Percentiles rank a stretch among this genome's conserved stretches.
phyloP scores from a whole-genome alignment of 106 monocot species.

The Allium cepa region DNA sequence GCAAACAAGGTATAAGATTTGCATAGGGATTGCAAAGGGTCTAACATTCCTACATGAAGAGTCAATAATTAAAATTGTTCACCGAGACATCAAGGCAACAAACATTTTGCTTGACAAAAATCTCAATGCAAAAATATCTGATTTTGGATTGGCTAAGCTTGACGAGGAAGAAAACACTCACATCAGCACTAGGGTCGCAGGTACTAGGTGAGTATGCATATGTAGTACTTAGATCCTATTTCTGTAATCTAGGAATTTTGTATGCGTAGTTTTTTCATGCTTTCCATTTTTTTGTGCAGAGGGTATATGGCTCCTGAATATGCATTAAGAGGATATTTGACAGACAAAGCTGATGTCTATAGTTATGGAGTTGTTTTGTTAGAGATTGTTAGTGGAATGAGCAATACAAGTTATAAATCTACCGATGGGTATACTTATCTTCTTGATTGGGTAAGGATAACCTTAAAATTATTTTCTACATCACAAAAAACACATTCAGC shows the following conservation, averaged over 20 bases:
- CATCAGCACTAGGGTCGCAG: conserved; percentile 44
- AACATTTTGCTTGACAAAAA: conserved; percentile 45
- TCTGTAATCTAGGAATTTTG: not conserved
- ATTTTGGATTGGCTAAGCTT: conserved; percentile 51
- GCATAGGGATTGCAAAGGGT: conserved; percentile 42
- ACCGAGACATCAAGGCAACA: conserved; percentile 42
- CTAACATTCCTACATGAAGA: conserved; percentile 48
- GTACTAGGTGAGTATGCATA: conserved; percentile 31
- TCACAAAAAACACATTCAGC: not conserved
- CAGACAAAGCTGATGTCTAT: conserved; percentile 50
- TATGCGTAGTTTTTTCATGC: not conserved
- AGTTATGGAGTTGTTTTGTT: conserved; percentile 34
- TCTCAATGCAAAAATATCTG: conserved; percentile 46
- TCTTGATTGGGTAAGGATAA: conserved; percentile 40
- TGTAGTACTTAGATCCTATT: not conserved
- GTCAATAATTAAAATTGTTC: conserved; percentile 37
- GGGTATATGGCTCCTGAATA: conserved; percentile 58
- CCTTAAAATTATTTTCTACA: not conserved
- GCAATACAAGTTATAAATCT: conserved; percentile 28
- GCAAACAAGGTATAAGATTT: conserved; percentile 38
- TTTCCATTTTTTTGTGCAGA: conserved; percentile 9
- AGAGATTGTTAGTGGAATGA: conserved; percentile 41
- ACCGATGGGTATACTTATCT: conserved; percentile 31
- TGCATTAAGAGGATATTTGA: conserved; percentile 39
- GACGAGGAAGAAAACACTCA: conserved; percentile 31